A percentile compares a stretch with the other conserved stretches of the same genome.
Conservation (phyloP, 148 eudicot genomes). For the Cornus controversa region DNA sequence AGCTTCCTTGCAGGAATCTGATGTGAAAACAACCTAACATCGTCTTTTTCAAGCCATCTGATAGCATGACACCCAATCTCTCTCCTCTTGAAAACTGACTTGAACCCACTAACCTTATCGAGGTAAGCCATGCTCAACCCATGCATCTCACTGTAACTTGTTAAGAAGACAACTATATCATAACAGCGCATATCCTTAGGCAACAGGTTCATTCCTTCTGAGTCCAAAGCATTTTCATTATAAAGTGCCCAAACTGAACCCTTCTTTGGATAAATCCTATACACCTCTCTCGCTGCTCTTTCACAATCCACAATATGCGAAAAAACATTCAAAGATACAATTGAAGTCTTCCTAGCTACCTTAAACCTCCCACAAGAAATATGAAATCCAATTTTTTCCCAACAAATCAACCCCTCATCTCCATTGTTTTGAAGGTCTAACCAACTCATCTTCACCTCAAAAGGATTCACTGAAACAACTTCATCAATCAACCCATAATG, state of each 20-base stretch:
- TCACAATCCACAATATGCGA: constrained; percentile 74
- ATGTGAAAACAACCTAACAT: constrained; percentile 69
- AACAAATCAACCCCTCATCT: constrained; percentile 34
- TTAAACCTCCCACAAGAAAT: constrained; percentile 77
- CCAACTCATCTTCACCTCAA: constrained; percentile 71
- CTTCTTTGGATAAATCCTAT: constrained; percentile 71
- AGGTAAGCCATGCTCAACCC: constrained; percentile 81
- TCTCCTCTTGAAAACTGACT: constrained; percentile 68
- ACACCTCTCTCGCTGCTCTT: constrained; percentile 74
- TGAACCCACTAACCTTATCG: constrained; percentile 76
- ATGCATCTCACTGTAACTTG: constrained; percentile 64
- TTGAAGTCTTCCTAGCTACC: constrained; percentile 44
- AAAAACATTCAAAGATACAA: constrained; percentile 59
- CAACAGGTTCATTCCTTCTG: constrained; percentile 23
- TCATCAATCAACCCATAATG: constrained; percentile 79
- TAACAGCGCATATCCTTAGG: constrained; percentile 33
- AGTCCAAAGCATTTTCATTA: constrained; percentile 30
- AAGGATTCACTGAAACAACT: constrained; percentile 64
- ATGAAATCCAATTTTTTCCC: constrained; percentile 57
- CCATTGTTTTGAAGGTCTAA: constrained; percentile 52
- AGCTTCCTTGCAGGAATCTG: constrained; percentile 92
- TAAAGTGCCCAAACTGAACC: constrained; percentile 91
- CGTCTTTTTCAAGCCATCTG: constrained; percentile 54
- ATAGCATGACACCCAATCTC: constrained; percentile 69
- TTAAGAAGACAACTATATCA: constrained; percentile 65